These are phyloP conservation scores for Microdochium paspali DNA, from an alignment of 2,329 filamentous ascomycete genomes.

Conservation along the genomic window DNA sequence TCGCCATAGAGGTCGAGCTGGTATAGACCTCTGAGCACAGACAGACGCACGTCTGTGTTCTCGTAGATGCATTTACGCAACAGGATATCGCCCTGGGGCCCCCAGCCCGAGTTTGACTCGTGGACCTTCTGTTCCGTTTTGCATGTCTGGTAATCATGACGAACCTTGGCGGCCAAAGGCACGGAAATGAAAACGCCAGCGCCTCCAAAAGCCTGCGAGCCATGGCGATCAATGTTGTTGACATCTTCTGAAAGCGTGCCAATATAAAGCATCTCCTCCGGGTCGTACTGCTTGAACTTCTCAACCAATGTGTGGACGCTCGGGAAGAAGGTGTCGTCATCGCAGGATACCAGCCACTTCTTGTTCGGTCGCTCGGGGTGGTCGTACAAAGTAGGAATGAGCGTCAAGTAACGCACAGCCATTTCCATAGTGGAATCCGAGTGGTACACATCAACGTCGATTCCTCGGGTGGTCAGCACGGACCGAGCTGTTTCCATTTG, in stretches of 20 bases:
- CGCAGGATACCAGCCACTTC: slow-evolving; percentile 54
- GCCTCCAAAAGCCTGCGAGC: slow-evolving; percentile 55
- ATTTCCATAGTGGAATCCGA: slow-evolving; percentile 44
- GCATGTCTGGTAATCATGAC: slow-evolving; percentile 33
- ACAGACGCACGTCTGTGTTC: slow-evolving; percentile 48
- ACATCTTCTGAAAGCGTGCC: slow-evolving; percentile 54
- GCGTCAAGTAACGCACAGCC: slow-evolving; percentile 47
- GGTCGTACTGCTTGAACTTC: slow-evolving; percentile 41
- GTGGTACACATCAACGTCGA: slow-evolving; percentile 48
- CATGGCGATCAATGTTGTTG: slow-evolving; percentile 48
- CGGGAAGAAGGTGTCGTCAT: slow-evolving; percentile 58
- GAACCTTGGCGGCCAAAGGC: slow-evolving; percentile 34
- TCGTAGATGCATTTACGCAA: slow-evolving; percentile 56
- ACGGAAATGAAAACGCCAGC: slow-evolving; percentile 53
- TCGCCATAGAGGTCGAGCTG: slow-evolving; percentile 53
- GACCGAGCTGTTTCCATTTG: slow-evolving; percentile 40
- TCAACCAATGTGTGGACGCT: slow-evolving; percentile 45
- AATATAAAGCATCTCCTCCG: slow-evolving; percentile 44
- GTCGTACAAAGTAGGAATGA: slow-evolving; percentile 44
- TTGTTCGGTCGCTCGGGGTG: slow-evolving; percentile 36
- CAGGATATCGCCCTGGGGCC: slow-evolving; percentile 50
- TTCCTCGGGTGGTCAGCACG: slow-evolving; percentile 35
- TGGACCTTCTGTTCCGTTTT: slow-evolving; percentile 39
- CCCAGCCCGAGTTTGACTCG: slow-evolving; percentile 48
- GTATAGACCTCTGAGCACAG: slow-evolving; percentile 46